These are phyloP conservation scores for Cadophora sp. DNA, from an alignment of 2,329 filamentous ascomycete species.

Conservation along the genomic window DNA sequence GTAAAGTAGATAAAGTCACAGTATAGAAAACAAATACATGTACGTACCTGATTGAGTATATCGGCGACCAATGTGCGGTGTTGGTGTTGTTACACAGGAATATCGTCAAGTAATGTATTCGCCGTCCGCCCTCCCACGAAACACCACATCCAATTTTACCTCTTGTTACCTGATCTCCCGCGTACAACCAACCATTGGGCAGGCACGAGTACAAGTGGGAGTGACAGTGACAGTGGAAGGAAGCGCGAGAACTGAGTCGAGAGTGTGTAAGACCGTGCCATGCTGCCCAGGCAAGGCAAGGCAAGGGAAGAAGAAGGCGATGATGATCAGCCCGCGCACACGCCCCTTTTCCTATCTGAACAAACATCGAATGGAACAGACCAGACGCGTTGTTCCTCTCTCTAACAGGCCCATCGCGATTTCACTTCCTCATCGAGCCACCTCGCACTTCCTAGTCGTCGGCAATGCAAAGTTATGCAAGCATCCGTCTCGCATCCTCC, in stretches of 20 bases:
- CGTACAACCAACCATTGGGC: constrained; percentile 10
- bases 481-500: background rate
- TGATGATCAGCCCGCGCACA: background rate
- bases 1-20: background rate
- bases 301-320: background rate
- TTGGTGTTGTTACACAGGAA: background rate
- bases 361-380: too few relatives aligned
- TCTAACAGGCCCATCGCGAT: too few relatives aligned
- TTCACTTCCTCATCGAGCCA: background rate
- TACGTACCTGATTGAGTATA: background rate
- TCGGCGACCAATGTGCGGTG: background rate
- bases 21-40: background rate
- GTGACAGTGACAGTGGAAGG: too few relatives aligned
- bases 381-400: too few relatives aligned
- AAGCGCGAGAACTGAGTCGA: too few relatives aligned
- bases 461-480: constrained; percentile 7
- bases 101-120: background rate
- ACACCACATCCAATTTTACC: constrained; percentile 4
- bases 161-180: constrained; percentile 8
- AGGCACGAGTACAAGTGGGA: too few relatives aligned
- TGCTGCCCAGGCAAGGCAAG: too few relatives aligned
- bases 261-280: too few relatives aligned
- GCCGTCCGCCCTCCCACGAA: too few relatives aligned
- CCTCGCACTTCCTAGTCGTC: background rate
- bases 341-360: constrained; percentile 3